Base-by-base conservation (phyloP, 768 basidiomycete species). In the Leucosporidium yakuticum region DNA sequence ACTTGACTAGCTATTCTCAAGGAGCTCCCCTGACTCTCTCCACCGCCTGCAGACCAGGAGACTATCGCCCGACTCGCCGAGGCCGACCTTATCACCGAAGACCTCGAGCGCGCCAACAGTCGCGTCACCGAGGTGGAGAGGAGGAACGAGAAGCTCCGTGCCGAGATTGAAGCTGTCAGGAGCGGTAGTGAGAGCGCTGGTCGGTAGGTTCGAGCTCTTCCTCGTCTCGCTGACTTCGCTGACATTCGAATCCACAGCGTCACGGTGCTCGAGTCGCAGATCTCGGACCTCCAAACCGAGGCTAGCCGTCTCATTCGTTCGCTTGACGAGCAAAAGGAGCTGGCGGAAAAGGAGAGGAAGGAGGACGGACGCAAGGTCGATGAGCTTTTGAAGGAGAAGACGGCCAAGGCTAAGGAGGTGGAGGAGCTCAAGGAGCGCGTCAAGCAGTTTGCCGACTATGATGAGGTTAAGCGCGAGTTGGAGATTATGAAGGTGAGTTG, bases 381-480 rank as follows among this genome's bases (percentile, higher is more conserved):
- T 47, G 50, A 63, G 55, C 56, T 70, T n/a, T 53, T 36, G 64
- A 51, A 55, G 57, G 66, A 70, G 31, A 60, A 64, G 23, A 56
- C 23, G 21, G 55, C 34, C 6, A 61, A 90, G 85, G 79, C 77
- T 5, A 77, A 77, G 4, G 93, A 96, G 79, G 81, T 88, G 7
- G 87, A 88, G 21, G 83, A 83, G 58, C 81, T 94, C 3, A 86
- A 84, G 76, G 79, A 81, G 44, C 86, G 86, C 71, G 80, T 98
- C 48, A 86, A 85, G 74, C 85, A 85, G 71, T 90, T 88, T 69
- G 78, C 78, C 21, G 92, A 99, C 78, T 98, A 99, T 75, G 95
- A 98, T 75, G 94, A 98, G 80, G 86, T 98, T 76, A 98, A 98
- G 81, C 87, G 96, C 32, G 96, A 99, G 78, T 83, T 99, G 34